Evolutionary conservation across 2,329 filamentous ascomycete species (phyloP).

Genomic region (Biscogniauxia sp.): DNA sequence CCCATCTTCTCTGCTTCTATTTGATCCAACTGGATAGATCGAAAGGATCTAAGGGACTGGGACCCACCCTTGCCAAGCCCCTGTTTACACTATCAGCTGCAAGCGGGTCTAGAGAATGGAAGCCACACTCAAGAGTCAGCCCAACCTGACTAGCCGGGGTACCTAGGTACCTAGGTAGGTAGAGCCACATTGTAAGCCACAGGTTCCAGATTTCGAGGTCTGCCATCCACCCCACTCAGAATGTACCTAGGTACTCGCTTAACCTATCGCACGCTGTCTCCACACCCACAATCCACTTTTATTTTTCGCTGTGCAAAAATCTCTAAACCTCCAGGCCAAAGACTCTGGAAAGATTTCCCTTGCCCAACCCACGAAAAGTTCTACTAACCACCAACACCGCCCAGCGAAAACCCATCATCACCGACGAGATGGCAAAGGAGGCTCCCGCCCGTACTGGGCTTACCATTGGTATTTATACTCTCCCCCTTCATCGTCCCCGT

Average conservation of each 20-base stretch:
- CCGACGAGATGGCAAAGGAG: conserved; percentile 56
- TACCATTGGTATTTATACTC: conserved; percentile 45
- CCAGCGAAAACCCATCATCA: conserved; percentile 28
- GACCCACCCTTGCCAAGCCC: background rate
- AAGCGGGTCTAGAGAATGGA: background rate
- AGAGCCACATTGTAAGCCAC: no score
- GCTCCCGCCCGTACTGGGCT: conserved; percentile 56
- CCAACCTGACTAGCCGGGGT: background rate
- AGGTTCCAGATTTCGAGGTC: no score
- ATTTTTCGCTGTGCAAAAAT: conserved; percentile 13
- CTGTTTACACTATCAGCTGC: background rate
- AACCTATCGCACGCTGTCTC: background rate
- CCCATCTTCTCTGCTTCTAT: background rate
- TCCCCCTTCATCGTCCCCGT: conserved; percentile 22
- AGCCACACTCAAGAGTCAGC: no score
- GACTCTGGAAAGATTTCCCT: conserved; percentile 7
- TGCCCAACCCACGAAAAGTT: conserved; percentile 14
- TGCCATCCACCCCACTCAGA: no score
- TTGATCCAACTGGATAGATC: background rate
- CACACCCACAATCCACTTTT: background rate
- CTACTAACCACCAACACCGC: conserved; percentile 30
- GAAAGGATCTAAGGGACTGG: background rate
- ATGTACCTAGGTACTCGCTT: background rate
- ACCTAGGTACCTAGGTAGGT: background rate
- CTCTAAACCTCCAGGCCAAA: conserved; percentile 11